Evolutionary conservation across 768 basidiomycete genomes (phyloP).

Genomic region (Cystofilobasidium capitatum): DNA sequence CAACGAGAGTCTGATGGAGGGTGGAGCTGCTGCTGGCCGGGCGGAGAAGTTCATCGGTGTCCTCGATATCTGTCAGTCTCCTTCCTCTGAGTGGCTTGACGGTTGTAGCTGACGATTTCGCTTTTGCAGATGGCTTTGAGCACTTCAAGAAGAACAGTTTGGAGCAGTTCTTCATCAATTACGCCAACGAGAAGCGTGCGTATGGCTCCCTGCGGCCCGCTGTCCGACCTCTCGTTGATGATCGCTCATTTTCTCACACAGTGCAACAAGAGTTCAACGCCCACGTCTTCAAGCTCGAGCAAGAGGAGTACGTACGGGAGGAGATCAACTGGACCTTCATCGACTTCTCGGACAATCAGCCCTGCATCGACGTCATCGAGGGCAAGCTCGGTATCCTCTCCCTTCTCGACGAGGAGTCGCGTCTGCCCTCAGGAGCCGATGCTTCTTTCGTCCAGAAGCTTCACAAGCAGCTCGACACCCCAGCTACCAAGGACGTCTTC

Average conservation of each 20-base stretch:
- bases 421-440: slow-evolving; percentile 86
- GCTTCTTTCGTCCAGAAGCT: slow-evolving; percentile 87
- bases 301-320: slow-evolving; percentile 97
- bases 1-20: slow-evolving; percentile 90
- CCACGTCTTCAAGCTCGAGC: slow-evolving; percentile 91
- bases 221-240: slow-evolving; percentile 48
- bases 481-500: slow-evolving; percentile 76
- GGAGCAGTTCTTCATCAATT: slow-evolving; percentile 98
- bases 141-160: slow-evolving; percentile 43
- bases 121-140: slow-evolving; percentile 43
- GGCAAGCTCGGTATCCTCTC: slow-evolving; percentile 91
- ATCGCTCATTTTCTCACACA: background rate
- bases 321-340: slow-evolving; percentile 99
- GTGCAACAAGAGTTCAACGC: slow-evolving; percentile 99
- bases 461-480: slow-evolving; percentile 70
- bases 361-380: slow-evolving; percentile 97
- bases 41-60: slow-evolving; percentile 99
- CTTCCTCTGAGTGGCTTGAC: background rate
- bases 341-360: slow-evolving; percentile 97
- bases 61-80: slow-evolving; percentile 59
- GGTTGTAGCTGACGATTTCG: background rate
- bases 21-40: slow-evolving; percentile 73
- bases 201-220: background rate
- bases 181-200: slow-evolving; percentile 62
- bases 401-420: slow-evolving; percentile 93